Evolutionary conservation across 306 rosid species (phyloP).

Genomic region (Lotus japonicus): DNA sequence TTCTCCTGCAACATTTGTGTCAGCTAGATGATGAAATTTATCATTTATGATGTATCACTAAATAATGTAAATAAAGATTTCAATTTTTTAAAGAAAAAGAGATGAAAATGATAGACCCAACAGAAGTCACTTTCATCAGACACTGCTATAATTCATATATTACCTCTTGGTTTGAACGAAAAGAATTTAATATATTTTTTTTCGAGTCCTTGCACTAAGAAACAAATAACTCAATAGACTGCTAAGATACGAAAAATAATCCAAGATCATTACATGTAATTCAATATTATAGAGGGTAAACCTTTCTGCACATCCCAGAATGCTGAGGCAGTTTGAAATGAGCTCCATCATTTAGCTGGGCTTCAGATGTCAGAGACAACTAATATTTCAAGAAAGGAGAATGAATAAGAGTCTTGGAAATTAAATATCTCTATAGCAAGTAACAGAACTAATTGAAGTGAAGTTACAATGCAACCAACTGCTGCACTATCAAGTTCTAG

Average conservation of each 20-base stretch:
- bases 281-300: constrained; percentile 35
- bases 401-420: constrained; percentile 5
- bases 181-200: constrained; percentile 63
- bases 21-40: constrained; percentile 32
- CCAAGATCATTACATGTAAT: constrained; percentile 12
- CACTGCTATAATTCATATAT: constrained; percentile 1
- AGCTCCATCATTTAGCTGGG: constrained; percentile 51
- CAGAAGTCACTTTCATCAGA: constrained; percentile 5
- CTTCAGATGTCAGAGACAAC: constrained; percentile 78
- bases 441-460: not conserved
- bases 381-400: constrained; percentile 35
- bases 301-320: constrained; percentile 51
- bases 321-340: constrained; percentile 41
- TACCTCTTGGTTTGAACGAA: constrained; percentile 58
- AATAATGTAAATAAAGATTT: constrained; percentile 5
- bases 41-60: not conserved
- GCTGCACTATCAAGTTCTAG: not conserved
- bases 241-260: constrained; percentile 14
- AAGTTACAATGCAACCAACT: not conserved
- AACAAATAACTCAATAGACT: constrained; percentile 41
- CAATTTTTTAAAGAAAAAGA: not conserved
- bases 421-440: not conserved
- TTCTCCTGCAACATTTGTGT: constrained; percentile 41
- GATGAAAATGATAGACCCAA: constrained; percentile 5
- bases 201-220: constrained; percentile 80